Base-by-base conservation (phyloP, 306 rosid species). In the Fragaria ananassa region DNA sequence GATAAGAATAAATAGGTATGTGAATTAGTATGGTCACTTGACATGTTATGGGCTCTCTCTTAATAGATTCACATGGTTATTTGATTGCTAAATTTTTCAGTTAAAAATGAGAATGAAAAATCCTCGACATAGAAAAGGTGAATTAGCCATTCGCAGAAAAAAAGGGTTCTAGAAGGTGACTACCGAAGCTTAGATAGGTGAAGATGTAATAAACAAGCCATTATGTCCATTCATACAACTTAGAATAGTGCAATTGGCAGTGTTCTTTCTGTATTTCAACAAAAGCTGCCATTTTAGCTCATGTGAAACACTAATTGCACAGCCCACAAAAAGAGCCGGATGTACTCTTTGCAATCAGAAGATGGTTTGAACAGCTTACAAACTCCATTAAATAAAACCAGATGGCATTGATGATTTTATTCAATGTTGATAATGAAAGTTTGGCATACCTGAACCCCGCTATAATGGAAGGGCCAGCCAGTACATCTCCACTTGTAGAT, bases 401-500 rank as follows among this genome's bases (percentile, higher is more conserved):
- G 25, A 54, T 63, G 58, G 39, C 23, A 56, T n/a, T 56, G 35
- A 31, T 31, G 35, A 72, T 62, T 81, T 84, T 68, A 54, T 72
- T 31, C 17, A 47, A 66, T 21, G 25, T 72, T 54, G 34, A 13
- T 41, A 68, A 47, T 19, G 73, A 74, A 21, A 68, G 44, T 61
- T 37, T 54, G 51, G 64, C 88, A n/a, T 81, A 94, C 98, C 92
- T 79, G 61, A 92, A 89, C 70, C 83, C 91, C 21, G 85, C 72
- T 70, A 94, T 84, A 81, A 88, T 87, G 49, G 97, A 83, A 46
- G 93, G 93, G 77, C 86, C 91, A 50, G 91, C 85, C 71, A 94
- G 88, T 46, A 87, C 82, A 81, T 92, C 96, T 74, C 97, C 97
- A 78, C 96, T 91, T 49, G 98, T 90, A 78, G 97, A 94, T 81